phyloP scores from a whole-genome alignment of 306 rosid species.

The Pueraria montana region DNA sequence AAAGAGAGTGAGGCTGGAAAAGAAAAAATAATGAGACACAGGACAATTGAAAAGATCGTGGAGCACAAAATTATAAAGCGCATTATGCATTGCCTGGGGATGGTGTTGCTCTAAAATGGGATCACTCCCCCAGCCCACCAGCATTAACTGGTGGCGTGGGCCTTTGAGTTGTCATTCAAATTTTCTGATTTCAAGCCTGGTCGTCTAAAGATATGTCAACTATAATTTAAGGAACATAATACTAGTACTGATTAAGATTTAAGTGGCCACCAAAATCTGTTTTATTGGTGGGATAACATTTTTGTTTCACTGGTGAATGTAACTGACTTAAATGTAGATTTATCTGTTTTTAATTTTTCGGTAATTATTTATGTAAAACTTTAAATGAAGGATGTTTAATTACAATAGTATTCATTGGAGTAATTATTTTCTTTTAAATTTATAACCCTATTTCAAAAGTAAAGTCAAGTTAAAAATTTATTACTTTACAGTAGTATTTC shows the following conservation, averaged over 20 bases:
- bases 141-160: constrained; percentile 35
- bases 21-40: constrained; percentile 9
- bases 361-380: not conserved
- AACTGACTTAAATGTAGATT: not conserved
- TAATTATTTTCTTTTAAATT: not conserved
- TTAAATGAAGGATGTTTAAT: not conserved
- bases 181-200: not conserved
- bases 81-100: constrained; percentile 44
- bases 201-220: constrained; percentile 39
- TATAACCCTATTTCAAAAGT: not conserved
- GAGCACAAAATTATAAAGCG: constrained; percentile 28
- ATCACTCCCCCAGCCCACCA: not conserved
- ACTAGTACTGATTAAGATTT: not conserved
- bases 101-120: constrained; percentile 21
- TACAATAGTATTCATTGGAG: no score
- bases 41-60: constrained; percentile 12
- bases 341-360: not conserved
- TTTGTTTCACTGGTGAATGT: not conserved
- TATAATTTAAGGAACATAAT: not conserved
- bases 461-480: not conserved
- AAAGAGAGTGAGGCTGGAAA: constrained; percentile 11
- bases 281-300: not conserved
- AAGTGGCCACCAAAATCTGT: not conserved
- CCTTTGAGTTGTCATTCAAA: constrained; percentile 36
- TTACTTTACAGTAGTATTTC: no score